Evolutionary conservation across 2,329 filamentous ascomycete species (phyloP).

Genomic region (Aquanectria penicillioides): DNA sequence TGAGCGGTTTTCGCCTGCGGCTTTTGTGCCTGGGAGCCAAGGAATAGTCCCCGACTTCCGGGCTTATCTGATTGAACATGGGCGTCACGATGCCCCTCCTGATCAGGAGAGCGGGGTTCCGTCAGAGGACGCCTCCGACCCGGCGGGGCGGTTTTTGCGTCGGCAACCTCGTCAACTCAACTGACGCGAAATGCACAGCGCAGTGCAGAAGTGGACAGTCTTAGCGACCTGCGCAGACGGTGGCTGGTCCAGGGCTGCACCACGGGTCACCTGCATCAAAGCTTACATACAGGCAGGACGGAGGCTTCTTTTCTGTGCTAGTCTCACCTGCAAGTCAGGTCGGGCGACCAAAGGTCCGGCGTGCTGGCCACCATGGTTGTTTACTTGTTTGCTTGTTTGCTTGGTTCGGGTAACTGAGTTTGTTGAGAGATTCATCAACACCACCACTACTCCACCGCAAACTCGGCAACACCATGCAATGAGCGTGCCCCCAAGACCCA

Average conservation of each 20-base stretch:
- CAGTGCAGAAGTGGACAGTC: not conserved
- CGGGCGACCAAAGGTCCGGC: not conserved
- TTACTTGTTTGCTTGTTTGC: not conserved
- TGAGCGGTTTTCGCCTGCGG: too few relatives aligned
- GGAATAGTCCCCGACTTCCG: not conserved
- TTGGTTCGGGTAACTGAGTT: too few relatives aligned
- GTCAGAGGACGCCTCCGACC: not conserved
- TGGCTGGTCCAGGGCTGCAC: slow-evolving; percentile 1
- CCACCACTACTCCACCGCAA: not conserved
- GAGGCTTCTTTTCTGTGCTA: not conserved
- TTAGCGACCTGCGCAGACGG: not conserved
- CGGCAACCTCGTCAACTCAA: slow-evolving; percentile 26
- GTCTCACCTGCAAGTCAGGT: not conserved
- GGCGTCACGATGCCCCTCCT: not conserved
- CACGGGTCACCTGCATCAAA: slow-evolving; percentile 2
- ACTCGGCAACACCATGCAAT: not conserved
- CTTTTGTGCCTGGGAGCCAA: too few relatives aligned
- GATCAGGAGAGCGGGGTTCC: slow-evolving; percentile 8
- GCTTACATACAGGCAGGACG: not conserved
- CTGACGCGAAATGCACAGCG: not conserved
- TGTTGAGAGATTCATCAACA: not conserved
- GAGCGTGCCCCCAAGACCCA: not conserved
- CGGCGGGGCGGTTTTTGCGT: slow-evolving; percentile 19
- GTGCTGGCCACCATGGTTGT: not conserved
- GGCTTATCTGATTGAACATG: not conserved